phyloP scores from a whole-genome alignment of 345 rosid genomes.

The Dimocarpus longan region DNA sequence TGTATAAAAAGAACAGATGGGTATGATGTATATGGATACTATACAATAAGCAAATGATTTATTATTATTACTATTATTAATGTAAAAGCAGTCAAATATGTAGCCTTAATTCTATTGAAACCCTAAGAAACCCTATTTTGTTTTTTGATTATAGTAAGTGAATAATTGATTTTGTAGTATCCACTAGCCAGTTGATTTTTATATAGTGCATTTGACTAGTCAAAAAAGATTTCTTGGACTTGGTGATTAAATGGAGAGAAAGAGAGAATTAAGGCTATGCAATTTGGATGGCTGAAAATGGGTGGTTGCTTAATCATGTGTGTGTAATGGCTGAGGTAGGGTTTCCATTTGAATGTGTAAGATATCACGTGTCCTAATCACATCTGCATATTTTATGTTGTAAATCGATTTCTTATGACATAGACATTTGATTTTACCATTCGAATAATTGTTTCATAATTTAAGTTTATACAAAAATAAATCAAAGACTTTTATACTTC shows the following conservation, averaged over 20 bases:
- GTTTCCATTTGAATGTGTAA: too few relatives aligned
- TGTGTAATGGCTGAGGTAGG: too few relatives aligned
- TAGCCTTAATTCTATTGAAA: not conserved
- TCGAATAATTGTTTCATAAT: too few relatives aligned
- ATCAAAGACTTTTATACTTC: too few relatives aligned
- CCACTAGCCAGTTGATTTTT: not conserved
- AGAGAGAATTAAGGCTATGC: not conserved
- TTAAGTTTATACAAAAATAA: too few relatives aligned
- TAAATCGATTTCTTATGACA: too few relatives aligned
- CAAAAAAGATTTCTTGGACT: constrained; percentile 5
- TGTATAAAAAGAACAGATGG: not conserved
- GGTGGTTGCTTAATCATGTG: not conserved
- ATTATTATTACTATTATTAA: not conserved
- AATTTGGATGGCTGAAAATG: constrained; percentile 2
- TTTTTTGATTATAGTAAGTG: not conserved
- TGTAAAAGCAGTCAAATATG: constrained; percentile 4
- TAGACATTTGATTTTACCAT: too few relatives aligned
- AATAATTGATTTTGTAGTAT: not conserved
- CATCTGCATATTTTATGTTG: too few relatives aligned
- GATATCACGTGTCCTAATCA: too few relatives aligned
- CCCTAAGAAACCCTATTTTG: not conserved
- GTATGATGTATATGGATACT: not conserved
- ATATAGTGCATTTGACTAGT: constrained; percentile 11
- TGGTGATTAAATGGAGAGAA: not conserved
- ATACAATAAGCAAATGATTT: not conserved